These are phyloP conservation scores for Umbilicaria muhlenbergii DNA, from an alignment of 495 filamentous ascomycete species.

Conservation along the genomic window DNA sequence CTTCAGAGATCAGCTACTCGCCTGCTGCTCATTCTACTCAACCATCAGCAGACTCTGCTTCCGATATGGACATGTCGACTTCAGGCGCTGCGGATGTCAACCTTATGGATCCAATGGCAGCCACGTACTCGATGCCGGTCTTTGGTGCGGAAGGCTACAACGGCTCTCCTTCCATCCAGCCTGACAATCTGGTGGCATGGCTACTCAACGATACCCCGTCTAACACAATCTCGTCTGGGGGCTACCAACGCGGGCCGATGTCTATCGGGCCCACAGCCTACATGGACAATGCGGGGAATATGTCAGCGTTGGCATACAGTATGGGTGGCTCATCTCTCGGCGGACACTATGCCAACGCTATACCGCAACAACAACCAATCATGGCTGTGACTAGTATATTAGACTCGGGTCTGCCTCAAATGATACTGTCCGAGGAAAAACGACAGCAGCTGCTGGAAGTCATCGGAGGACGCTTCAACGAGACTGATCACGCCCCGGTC, in stretches of 20 bases:
- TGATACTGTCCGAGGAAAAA: conserved; percentile 75
- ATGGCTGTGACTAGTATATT: conserved; percentile 87
- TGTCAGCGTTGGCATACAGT: conserved; percentile 3
- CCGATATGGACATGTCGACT: conserved; percentile 4
- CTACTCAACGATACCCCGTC: conserved; percentile 74
- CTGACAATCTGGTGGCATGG: conserved; percentile 85
- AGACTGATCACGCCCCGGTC: conserved; percentile 59
- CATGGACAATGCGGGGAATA: conserved; percentile 9
- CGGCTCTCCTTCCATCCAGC: conserved; percentile 76
- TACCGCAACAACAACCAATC: conserved; percentile 40
- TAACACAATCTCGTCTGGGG: conserved; percentile 16
- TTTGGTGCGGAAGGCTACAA: conserved; percentile 71
- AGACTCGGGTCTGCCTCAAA: conserved; percentile 67
- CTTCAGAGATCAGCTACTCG: conserved; percentile 3
- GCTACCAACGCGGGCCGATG: conserved; percentile 10
- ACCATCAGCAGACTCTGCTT: conserved; percentile 4
- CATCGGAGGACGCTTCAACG: conserved; percentile 69
- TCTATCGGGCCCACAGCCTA: conserved; percentile 12
- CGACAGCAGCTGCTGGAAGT: conserved; percentile 69
- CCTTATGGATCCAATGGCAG: conserved; percentile 45
- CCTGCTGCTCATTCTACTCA: conserved; percentile 1
- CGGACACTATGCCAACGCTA: conserved; percentile 2
- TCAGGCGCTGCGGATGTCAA: conserved; percentile 7
- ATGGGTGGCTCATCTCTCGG: conserved; percentile 6
- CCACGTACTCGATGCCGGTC: conserved; percentile 59